Conservation (phyloP, 2,329 filamentous ascomycete species). For the Leptographium flavum region DNA sequence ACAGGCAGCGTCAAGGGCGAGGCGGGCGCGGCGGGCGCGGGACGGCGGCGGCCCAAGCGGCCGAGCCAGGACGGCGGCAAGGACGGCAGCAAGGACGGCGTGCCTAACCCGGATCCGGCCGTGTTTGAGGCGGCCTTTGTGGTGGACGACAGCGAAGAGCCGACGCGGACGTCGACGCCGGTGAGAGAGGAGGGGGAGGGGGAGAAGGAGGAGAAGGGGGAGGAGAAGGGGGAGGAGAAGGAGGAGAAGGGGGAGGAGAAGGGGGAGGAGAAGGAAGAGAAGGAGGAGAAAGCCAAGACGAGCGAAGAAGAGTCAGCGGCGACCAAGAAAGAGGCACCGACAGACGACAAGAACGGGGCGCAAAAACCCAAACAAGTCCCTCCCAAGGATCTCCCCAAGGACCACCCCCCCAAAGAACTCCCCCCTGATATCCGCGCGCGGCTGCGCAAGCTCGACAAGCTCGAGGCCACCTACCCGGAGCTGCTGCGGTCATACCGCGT, state of each 20-base stretch:
- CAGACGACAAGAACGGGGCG: not conserved
- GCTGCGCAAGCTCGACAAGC: slow-evolving; percentile 74
- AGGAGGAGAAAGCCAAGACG: not conserved
- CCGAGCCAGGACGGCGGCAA: slow-evolving; percentile 18
- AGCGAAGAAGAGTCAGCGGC: not conserved
- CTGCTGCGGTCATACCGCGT: slow-evolving; percentile 82
- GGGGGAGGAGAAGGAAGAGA: not conserved
- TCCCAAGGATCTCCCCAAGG: too few relatives aligned
- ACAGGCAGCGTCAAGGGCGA: slow-evolving; percentile 20
- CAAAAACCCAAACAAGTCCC: slow-evolving; percentile 13
- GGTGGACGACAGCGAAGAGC: slow-evolving; percentile 67
- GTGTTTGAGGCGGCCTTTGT: slow-evolving; percentile 80
- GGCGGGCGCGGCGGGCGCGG: slow-evolving; percentile 16
- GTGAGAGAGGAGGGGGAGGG: slow-evolving; percentile 1
- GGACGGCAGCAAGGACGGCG: slow-evolving; percentile 17
- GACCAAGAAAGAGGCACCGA: not conserved
- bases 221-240: slow-evolving; percentile 1
- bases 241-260: not conserved
- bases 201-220: not conserved
- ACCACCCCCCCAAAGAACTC: too few relatives aligned
- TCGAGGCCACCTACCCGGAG: slow-evolving; percentile 84
- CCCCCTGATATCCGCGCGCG: slow-evolving; percentile 61
- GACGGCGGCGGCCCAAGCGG: slow-evolving; percentile 25
- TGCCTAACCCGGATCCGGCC: slow-evolving; percentile 59
- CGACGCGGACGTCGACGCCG: slow-evolving; percentile 28